A percentile compares a stretch with the other conserved stretches of the same genome.
phyloP scores from a whole-genome alignment of 2,329 filamentous ascomycete genomes.

The Chaetothyriales sp. region DNA sequence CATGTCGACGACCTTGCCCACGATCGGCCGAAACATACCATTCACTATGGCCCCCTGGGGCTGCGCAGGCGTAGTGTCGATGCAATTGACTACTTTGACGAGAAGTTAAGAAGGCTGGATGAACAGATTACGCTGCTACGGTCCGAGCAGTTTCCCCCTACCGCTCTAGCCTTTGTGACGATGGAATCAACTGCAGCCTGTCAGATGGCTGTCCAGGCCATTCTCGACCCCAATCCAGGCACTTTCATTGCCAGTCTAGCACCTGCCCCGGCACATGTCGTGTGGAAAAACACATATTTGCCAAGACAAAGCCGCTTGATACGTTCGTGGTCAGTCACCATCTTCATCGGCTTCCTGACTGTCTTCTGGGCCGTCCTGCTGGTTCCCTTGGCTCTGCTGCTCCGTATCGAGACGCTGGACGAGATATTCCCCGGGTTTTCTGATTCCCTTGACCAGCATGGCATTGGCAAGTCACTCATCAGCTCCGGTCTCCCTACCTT shows the following conservation, averaged over 20 bases:
- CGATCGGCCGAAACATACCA: constrained; percentile 49
- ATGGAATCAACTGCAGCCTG: constrained; percentile 87
- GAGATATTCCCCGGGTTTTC: constrained; percentile 58
- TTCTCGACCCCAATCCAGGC: constrained; percentile 78
- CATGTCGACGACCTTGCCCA: constrained; percentile 32
- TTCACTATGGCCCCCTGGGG: constrained; percentile 66
- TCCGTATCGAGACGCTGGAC: constrained; percentile 68
- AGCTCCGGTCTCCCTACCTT: constrained; percentile 78
- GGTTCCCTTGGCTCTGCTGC: constrained; percentile 58
- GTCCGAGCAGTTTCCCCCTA: constrained; percentile 59
- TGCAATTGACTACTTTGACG: constrained; percentile 87
- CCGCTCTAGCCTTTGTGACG: constrained; percentile 82
- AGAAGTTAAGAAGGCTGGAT: constrained; percentile 65
- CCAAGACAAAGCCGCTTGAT: constrained; percentile 57
- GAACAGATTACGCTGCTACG: constrained; percentile 56
- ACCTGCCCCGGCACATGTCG: constrained; percentile 78
- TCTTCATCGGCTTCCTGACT: constrained; percentile 67
- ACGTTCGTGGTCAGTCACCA: constrained; percentile 69
- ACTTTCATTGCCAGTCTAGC: constrained; percentile 72
- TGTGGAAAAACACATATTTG: constrained; percentile 88
- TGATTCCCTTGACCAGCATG: constrained; percentile 49
- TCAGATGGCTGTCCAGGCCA: constrained; percentile 92
- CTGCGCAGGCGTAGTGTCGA: constrained; percentile 61
- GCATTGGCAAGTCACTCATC: constrained; percentile 58
- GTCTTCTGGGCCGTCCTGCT: constrained; percentile 79